Percentiles rank a stretch among this genome's conserved stretches.
phyloP scores from a whole-genome alignment of 1,284 basidiomycete species.

The Puccinia coronata region DNA sequence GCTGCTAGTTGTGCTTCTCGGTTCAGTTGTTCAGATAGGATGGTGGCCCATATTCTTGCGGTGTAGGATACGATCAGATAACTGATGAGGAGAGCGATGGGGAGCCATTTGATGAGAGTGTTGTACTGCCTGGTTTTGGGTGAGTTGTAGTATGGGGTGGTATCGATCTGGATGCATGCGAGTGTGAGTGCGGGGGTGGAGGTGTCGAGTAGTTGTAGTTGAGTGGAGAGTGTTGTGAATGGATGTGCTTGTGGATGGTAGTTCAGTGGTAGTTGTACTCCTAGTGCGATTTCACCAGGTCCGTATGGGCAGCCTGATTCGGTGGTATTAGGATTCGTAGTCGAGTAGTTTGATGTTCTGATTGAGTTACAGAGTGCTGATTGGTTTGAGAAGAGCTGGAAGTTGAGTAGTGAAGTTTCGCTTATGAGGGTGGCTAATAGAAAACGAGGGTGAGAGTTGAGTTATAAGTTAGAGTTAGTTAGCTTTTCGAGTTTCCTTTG shows the following conservation, averaged over 20 bases:
- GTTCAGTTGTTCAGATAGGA: constrained; percentile 45
- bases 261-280: constrained; percentile 7
- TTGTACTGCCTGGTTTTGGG: no score
- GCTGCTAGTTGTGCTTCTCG: constrained; percentile 24
- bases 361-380: constrained; percentile 42
- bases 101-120: constrained; percentile 13
- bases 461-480: background rate
- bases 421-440: constrained; percentile 34
- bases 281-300: constrained; percentile 37
- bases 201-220: constrained; percentile 43
- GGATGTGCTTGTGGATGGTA: background rate
- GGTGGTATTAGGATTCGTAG: background rate
- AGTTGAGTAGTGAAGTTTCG: constrained; percentile 32
- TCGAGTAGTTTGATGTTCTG: background rate
- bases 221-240: constrained; percentile 19
- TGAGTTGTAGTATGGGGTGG: constrained; percentile 22
- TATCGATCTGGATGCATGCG: constrained; percentile 38
- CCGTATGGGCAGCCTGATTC: constrained; percentile 45
- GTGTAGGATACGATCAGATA: constrained; percentile 10
- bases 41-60: constrained; percentile 37
- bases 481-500: no score
- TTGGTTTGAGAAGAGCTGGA: constrained; percentile 40
- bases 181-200: constrained; percentile 45
- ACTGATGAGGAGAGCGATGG: background rate
- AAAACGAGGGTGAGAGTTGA: no score